These are phyloP conservation scores for Cucumis sativus DNA, from an alignment of 306 rosid species.

Conservation along the genomic window Cucumber_9930_V3 NC_026655.2:7577001-7577500, in stretches of 20 bases:
- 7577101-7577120: constrained; percentile 73
- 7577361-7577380: constrained; percentile 93
- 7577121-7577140: constrained; percentile 74
- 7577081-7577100: constrained; percentile 75
- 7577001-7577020: no score
- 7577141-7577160: constrained; percentile 96
- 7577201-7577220: constrained; percentile 39
- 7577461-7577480: constrained; percentile 75
- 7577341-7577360: constrained; percentile 92
- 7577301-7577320: no score
- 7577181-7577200: constrained; percentile 91
- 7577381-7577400: constrained; percentile 66
- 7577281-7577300: no score
- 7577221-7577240: constrained; percentile 11
- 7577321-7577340: constrained; percentile 87
- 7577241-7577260: constrained; percentile 22
- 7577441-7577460: constrained; percentile 90
- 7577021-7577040: no score
- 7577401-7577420: constrained; percentile 80
- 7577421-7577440: constrained; percentile 93
- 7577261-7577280: constrained; percentile 24
- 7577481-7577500: constrained; percentile 87
- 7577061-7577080: constrained; percentile 20
- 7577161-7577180: constrained; percentile 61
- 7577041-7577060: no score